Evolutionary conservation across 805 yeast species (phyloP), one percentile per base, ranked within the genome.

Genomic region (Candida succiphila): DNA sequence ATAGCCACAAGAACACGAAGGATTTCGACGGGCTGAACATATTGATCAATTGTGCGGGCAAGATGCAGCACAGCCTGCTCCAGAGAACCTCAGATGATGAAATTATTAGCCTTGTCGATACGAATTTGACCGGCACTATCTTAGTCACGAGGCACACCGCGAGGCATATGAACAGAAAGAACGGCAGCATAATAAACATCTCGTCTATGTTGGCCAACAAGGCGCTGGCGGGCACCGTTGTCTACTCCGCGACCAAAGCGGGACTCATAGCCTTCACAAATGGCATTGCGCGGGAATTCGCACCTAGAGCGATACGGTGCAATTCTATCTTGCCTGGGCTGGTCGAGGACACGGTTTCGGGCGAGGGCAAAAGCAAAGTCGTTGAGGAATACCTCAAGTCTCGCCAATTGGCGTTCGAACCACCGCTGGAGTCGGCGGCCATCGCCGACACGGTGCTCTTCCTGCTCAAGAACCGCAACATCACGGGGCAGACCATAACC

Each of bases 271-370:
- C 79, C 3, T 74, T 84, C 43, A 69, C 86, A 0, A 54, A 61
- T 29, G 52, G 78, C 0, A 49, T 82, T 23, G 80, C 88, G 0
- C 43, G 52, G 1, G 95, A 85, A 42, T 48, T 80, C 38, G 67
- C 65, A 12, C 54, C 72, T 1, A 52, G 57, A 24, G 61, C 62
- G 8, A 64, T 85, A 3, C 53, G 84, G 25, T 78, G 78, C 28
- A 82, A 82, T 50, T 61, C 79, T 2, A 51, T 86, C 1, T 51
- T 76, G 15, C 92, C 94, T 0, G 89, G 89, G 0, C 56, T 82
- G 21, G 63, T 78, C 1, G 57, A 55, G 5, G 80, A 71, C 18
- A 84, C 95, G 0, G 81, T 70, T 4, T 83, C 85, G 76, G 78
- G 78, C 0, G 36, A 51, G 7, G 37, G 42, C 1, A 68, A 52